These are phyloP conservation scores for Populus hybrid DNA, from an alignment of 441 rosid species.

Conservation along the genomic window DNA sequence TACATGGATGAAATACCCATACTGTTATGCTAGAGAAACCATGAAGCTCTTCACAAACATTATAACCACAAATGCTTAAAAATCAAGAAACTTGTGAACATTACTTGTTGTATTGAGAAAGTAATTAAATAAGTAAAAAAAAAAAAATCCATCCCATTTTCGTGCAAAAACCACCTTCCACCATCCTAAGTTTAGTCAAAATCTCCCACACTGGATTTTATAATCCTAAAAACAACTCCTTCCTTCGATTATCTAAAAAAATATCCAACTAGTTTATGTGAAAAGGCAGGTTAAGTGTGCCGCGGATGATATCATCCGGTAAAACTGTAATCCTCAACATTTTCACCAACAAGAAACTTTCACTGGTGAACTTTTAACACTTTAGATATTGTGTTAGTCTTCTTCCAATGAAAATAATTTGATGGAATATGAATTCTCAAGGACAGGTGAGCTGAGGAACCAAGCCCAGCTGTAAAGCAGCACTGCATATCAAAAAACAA, in stretches of 20 bases:
- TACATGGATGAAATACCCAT: neutral
- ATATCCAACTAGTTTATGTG: neutral
- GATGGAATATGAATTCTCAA: neutral
- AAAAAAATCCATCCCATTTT: neutral
- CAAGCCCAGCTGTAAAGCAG: neutral
- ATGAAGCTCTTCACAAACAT: neutral
- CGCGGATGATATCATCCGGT: neutral
- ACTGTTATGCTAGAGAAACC: neutral
- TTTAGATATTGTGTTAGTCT: neutral
- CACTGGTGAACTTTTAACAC: neutral
- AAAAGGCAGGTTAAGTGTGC: neutral
- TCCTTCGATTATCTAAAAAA: neutral
- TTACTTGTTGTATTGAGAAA: neutral
- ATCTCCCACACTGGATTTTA: neutral
- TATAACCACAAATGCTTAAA: neutral
- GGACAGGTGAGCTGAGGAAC: neutral
- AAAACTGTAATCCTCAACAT: neutral
- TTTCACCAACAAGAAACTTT: neutral
- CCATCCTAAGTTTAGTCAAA: neutral
- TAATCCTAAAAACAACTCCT: neutral
- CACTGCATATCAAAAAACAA: neutral
- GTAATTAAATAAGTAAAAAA: neutral
- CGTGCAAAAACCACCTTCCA: neutral
- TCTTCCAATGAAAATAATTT: neutral
- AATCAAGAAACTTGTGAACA: neutral